Base-by-base conservation (phyloP, 1,284 basidiomycete species). In the Polyporus tsugae region DNA sequence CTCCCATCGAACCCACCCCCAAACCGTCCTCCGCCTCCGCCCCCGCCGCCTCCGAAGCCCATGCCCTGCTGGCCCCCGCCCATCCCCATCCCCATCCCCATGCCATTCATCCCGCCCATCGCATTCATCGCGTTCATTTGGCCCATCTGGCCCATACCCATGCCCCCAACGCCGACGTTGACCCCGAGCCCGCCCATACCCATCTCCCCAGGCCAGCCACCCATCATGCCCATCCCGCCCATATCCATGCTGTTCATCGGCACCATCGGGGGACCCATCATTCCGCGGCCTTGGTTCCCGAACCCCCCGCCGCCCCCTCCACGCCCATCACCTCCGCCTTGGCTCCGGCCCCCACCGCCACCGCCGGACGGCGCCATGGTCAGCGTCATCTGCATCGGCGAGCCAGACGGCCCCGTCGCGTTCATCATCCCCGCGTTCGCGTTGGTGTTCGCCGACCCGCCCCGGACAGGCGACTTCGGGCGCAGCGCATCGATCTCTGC, bases 401-500 rank as follows among this genome's bases (percentile, higher is more conserved):
- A 63, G 44, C 55, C 66, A 55, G 64, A 71, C 7, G 70, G 60
- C 38, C 64, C 71, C 19, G 71, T 62, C n/a, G 67, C 64, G 36
- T 65, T 57, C 65, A 33, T 60, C 68, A 70, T 68, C 61, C 68
- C 62, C 55, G 64, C 63, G 66, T 71, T 71, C n/a, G 46, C 49
- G 68, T 77, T 71, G 11, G 42, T 44, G 68, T 77, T 74, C 53
- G 72, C 46, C 29, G 76, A 71, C 0, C 83, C 84, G 10, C 80
- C 79, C 36, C 88, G 82, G 0, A 87, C 81, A 9, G 95, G 96
- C 1, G 95, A 96, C 78, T 97, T 97, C 0, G 95, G 96, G 13
- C 96, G 86, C 15, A 98, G 83, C 0, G 86, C 84, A 70, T 98
- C 95, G 74, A 98, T 95, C 76, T 97, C 94, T 80, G 74, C 29